Percentiles rank a stretch among this genome's conserved stretches.
phyloP scores from a whole-genome alignment of 2,329 filamentous ascomycete species.

The Hypomyces rosellus region DNA sequence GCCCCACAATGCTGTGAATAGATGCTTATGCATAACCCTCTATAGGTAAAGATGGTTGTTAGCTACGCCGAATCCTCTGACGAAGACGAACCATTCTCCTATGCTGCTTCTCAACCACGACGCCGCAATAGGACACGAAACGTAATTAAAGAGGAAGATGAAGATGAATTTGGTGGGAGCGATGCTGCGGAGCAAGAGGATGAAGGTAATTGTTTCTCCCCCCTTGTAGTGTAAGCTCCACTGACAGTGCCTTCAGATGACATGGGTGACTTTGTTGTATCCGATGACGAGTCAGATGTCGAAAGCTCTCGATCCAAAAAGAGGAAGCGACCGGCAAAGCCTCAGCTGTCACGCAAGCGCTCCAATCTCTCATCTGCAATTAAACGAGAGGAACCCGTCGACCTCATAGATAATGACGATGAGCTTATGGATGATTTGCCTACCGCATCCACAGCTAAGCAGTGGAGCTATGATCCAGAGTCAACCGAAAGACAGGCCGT shows the following conservation, averaged over 20 bases:
- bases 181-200: constrained; percentile 55
- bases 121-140: constrained; percentile 45
- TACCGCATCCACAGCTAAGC: constrained; percentile 65
- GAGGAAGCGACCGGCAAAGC: constrained; percentile 60
- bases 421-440: constrained; percentile 50
- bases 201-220: constrained; percentile 48
- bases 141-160: constrained; percentile 60
- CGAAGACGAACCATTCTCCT: constrained; percentile 64
- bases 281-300: constrained; percentile 82
- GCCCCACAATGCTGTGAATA: background rate
- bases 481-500: constrained; percentile 33
- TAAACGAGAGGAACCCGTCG: constrained; percentile 1
- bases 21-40: background rate
- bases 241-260: constrained; percentile 44
- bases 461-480: constrained; percentile 66
- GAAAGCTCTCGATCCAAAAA: constrained; percentile 56
- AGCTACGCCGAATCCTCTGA: constrained; percentile 85
- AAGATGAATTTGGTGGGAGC: constrained; percentile 65
- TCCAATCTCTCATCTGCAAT: constrained; percentile 44
- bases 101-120: constrained; percentile 33
- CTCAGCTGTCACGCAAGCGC: constrained; percentile 54
- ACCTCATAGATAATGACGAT: constrained; percentile 41
- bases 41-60: constrained; percentile 50
- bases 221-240: background rate
- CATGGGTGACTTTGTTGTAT: constrained; percentile 80